Evolutionary conservation across 1,139 yeast species (phyloP), one percentile per base, ranked within the genome.

Genomic region (Yamadazyma trypodendri): DNA sequence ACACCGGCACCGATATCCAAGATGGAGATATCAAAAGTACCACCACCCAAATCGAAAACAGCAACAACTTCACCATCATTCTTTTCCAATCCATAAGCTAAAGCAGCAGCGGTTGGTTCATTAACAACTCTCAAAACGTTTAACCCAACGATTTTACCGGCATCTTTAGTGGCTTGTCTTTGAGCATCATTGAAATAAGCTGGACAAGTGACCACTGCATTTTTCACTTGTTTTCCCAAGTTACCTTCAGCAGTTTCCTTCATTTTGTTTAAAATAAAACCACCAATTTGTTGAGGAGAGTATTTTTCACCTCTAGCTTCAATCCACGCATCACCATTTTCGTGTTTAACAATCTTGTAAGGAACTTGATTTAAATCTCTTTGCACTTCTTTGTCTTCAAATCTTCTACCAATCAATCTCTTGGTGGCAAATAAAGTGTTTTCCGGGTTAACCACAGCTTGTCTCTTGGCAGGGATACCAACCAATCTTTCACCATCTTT

Each of bases 401-500:
- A 92, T 68, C 97, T 84, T 70, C 98, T 86, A 69, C 99, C 99
- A 65, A 92, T 92, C 66, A 92, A 77, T 77, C 98, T 88, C 80
- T 92, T 92, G 64, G 98, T 92, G 68, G 97, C 98, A 52, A 88
- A 92, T 53, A 92, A 75, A 45, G 98, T 92, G 78, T 92, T 92
- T 68, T 88, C 96, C 41, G 97, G 96, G 82, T 92, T 92, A 53
- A 92, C 96, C 49, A 90, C 96, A 44, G 97, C 97, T 72, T 92
- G 98, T 72, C 97, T 88, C 79, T 90, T 92, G 58, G 98, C 98
- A 58, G 97, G 95, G 48, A 88, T 89, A 77, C 98, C 98, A 52
- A 92, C 98, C 51, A 92, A 96, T 81, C 47, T 55, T 53, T 90
- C 96, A 44, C 71, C 72, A 48, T 89, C 96, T 70, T 88, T 89